Percentiles rank a stretch among this genome's conserved stretches.
These are phyloP conservation scores for Pholiota adiposa DNA, from an alignment of 1,284 basidiomycete species.

Conservation along the genomic window DNA sequence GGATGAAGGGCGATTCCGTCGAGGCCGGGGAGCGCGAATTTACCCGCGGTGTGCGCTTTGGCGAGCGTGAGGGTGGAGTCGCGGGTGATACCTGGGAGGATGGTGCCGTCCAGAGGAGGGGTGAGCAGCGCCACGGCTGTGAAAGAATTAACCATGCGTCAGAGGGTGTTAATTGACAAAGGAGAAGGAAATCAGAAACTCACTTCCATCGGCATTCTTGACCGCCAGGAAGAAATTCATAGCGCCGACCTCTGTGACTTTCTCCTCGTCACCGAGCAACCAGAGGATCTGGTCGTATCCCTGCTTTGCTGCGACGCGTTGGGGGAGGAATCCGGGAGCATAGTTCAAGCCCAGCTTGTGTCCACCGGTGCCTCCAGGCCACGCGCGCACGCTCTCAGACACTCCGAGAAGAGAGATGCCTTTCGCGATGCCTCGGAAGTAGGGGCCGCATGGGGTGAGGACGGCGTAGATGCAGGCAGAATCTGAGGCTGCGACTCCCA, in stretches of 20 bases:
- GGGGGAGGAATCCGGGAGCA: constrained; percentile 68
- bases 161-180: neutral
- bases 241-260: constrained; percentile 59
- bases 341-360: constrained; percentile 77
- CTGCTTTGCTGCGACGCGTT: constrained; percentile 59
- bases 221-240: constrained; percentile 76
- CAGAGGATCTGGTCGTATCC: constrained; percentile 68
- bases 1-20: constrained; percentile 47
- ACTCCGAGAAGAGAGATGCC: constrained; percentile 73
- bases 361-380: constrained; percentile 81
- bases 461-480: constrained; percentile 77
- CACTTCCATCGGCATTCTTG: constrained; percentile 50
- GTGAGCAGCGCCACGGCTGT: constrained; percentile 70
- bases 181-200: constrained; percentile 16
- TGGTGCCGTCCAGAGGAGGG: constrained; percentile 77
- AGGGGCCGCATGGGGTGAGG: constrained; percentile 69
- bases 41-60: constrained; percentile 44
- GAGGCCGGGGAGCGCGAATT: constrained; percentile 41
- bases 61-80: constrained; percentile 70
- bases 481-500: constrained; percentile 73
- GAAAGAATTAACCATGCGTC: neutral
- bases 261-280: constrained; percentile 41
- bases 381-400: constrained; percentile 72
- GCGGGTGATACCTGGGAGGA: constrained; percentile 78
- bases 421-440: constrained; percentile 67